Conservation (phyloP, 495 filamentous ascomycete genomes). For the Podospora sp. region DNA sequence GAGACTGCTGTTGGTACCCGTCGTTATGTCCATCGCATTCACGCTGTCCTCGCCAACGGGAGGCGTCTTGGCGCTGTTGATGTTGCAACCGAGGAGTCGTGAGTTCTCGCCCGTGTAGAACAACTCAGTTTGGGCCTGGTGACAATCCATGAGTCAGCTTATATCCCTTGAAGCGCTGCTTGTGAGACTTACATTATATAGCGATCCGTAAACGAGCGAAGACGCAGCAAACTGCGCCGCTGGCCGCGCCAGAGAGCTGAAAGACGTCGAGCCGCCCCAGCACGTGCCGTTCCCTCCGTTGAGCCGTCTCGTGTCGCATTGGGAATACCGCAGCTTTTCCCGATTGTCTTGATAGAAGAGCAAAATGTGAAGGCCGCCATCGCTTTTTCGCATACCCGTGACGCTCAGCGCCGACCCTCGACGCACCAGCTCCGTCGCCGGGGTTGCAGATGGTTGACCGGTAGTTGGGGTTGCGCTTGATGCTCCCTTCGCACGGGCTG, state of each 20-base stretch:
- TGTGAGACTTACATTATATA: neutral
- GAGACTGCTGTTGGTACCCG: conserved; percentile 19
- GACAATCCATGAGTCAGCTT: neutral
- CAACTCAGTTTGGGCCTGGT: conserved; percentile 26
- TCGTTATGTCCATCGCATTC: conserved; percentile 4
- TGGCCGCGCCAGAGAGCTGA: conserved; percentile 6
- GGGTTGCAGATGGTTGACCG: neutral
- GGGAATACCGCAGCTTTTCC: conserved; percentile 14
- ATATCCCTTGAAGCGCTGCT: neutral
- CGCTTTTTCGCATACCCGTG: conserved; percentile 21
- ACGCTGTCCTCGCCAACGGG: conserved; percentile 11
- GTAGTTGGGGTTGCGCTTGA: neutral
- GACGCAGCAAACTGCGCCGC: conserved; percentile 10
- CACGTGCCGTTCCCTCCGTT: conserved; percentile 13
- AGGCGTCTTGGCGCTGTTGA: conserved; percentile 18
- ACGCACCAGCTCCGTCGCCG: conserved; percentile 2
- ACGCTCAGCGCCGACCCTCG: conserved; percentile 23
- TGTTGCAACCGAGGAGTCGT: conserved; percentile 20
- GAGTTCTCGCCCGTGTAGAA: conserved; percentile 21
- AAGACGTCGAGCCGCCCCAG: conserved; percentile 13
- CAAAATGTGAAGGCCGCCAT: conserved; percentile 21
- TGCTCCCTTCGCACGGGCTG: neutral
- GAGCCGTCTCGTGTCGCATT: conserved; percentile 13
- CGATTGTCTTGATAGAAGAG: conserved; percentile 24
- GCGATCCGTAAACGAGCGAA: conserved; percentile 9